phyloP scores from a whole-genome alignment of 208 protist genomes.

The Eutreptiella sp. region DNA sequence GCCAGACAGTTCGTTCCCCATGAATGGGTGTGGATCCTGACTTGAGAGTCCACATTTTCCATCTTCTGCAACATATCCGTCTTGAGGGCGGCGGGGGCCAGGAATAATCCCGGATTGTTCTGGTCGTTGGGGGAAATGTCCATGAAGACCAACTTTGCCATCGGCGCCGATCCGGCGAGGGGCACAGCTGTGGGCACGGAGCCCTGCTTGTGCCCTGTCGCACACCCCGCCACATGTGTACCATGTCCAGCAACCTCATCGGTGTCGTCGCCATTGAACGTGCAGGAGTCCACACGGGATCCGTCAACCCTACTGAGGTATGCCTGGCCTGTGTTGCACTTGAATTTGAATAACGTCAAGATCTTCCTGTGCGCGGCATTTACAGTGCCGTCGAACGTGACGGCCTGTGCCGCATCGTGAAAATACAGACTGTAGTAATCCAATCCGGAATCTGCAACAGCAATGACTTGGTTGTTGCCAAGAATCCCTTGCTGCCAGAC shows the following conservation, averaged over 20 bases:
- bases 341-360: too few relatives aligned
- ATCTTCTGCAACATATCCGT: constrained; percentile 57
- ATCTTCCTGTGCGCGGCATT: constrained; percentile 72
- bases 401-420: constrained; percentile 42
- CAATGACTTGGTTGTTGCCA: constrained; percentile 67
- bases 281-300: constrained; percentile 48
- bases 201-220: constrained; percentile 43
- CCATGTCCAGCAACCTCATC: constrained; percentile 59
- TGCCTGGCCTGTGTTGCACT: too few relatives aligned
- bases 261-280: background rate
- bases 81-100: constrained; percentile 45
- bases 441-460: constrained; percentile 68
- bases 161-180: constrained; percentile 64
- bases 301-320: too few relatives aligned
- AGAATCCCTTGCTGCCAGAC: too few relatives aligned
- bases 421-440: constrained; percentile 76
- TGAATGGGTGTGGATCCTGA: too few relatives aligned
- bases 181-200: too few relatives aligned
- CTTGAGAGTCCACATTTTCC: constrained; percentile 48
- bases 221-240: constrained; percentile 69
- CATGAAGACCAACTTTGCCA: constrained; percentile 68
- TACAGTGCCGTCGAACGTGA: constrained; percentile 56
- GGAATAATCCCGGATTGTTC: constrained; percentile 40
- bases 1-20: too few relatives aligned
- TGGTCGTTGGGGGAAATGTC: constrained; percentile 51